phyloP scores from a whole-genome alignment of 2,329 filamentous ascomycete species.

The Pochonia chlamydosporia region DNA sequence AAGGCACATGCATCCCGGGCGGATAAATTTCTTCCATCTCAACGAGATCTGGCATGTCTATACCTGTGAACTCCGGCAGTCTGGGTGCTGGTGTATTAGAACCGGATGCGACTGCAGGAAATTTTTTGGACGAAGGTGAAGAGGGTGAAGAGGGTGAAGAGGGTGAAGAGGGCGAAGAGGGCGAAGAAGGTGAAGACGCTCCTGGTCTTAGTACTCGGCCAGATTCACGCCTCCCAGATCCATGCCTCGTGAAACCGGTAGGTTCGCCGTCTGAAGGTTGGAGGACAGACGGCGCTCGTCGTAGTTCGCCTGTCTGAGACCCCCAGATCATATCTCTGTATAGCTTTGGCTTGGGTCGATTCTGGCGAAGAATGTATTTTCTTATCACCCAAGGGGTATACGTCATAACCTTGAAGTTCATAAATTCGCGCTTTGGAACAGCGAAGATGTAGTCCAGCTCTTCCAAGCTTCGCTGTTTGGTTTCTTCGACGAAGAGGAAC shows the following conservation, averaged over 20 bases:
- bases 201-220: too few species aligned
- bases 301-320: conserved; percentile 5
- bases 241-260: too few species aligned
- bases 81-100: not conserved
- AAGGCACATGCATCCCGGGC: conserved; percentile 1
- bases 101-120: too few species aligned
- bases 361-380: conserved; percentile 16
- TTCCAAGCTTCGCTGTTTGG: conserved; percentile 32
- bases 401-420: conserved; percentile 25
- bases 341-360: conserved; percentile 21
- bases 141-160: too few species aligned
- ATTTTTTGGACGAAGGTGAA: too few species aligned
- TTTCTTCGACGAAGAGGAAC: conserved; percentile 38
- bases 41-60: not conserved
- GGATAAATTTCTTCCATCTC: conserved; percentile 5
- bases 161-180: too few species aligned
- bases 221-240: too few species aligned
- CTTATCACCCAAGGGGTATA: conserved; percentile 31
- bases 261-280: too few species aligned
- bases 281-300: not conserved
- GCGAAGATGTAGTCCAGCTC: conserved; percentile 34
- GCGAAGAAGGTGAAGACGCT: too few species aligned
- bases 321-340: conserved; percentile 29
- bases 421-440: conserved; percentile 31
- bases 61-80: not conserved